Percentiles rank a stretch among this genome's conserved stretches.
Conservation (phyloP, 306 rosid genomes). For the Glycine tomentella region DNA sequence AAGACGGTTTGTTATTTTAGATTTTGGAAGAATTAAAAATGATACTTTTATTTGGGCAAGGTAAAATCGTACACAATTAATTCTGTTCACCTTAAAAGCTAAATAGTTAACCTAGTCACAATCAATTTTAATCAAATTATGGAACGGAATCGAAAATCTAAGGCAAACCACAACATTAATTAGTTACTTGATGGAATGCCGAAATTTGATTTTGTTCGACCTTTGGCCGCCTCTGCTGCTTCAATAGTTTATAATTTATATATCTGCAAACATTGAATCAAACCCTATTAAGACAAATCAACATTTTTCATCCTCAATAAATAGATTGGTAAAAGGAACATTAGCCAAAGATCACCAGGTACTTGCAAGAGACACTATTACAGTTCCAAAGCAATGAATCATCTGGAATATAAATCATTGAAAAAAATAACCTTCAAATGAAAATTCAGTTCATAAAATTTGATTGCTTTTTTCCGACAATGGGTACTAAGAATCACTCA, state of each 20-base stretch:
- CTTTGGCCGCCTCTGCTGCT: conserved; percentile 39
- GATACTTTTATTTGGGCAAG: neutral
- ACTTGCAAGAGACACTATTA: conserved; percentile 22
- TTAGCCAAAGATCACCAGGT: neutral
- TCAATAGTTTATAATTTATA: too few species aligned
- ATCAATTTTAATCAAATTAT: neutral
- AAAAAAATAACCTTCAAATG: neutral
- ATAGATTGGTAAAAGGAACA: neutral
- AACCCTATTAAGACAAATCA: conserved; percentile 33
- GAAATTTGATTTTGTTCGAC: conserved; percentile 78
- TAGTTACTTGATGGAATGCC: conserved; percentile 71
- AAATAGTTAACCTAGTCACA: neutral
- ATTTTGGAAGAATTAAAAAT: neutral
- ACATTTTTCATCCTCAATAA: neutral
- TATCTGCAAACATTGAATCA: conserved; percentile 53
- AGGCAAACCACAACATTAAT: neutral
- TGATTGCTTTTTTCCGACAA: conserved; percentile 15
- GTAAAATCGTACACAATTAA: neutral
- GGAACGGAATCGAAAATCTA: neutral
- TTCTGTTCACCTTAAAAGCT: neutral
- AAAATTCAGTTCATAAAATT: neutral
- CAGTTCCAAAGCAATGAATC: conserved; percentile 6
- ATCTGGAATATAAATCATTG: conserved; percentile 9
- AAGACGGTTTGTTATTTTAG: neutral
- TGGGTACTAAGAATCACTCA: neutral